Percentiles rank a stretch among this genome's conserved stretches.
Evolutionary conservation across 73 alveolate genomes (phyloP).

Genomic region (Paramecium sonneborni): DNA sequence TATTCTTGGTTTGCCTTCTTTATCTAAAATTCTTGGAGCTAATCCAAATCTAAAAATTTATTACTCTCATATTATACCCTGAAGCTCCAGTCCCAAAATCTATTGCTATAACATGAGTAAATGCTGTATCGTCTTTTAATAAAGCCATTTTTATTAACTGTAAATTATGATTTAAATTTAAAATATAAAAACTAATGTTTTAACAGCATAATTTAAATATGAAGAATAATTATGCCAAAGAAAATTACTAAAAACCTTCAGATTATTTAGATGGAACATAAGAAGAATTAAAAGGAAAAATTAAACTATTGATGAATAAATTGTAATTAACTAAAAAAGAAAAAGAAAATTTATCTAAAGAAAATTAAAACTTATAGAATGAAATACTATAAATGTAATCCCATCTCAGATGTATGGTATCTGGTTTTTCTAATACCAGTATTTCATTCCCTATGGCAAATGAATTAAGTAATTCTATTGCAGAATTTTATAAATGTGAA

Average conservation of each 20-base stretch:
- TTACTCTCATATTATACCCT: constrained; percentile 76
- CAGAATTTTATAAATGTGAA: constrained; percentile 92
- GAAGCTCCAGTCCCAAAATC: constrained; percentile 99
- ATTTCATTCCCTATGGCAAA: constrained; percentile 92
- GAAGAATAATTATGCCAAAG: constrained; percentile 50
- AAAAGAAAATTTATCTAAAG: constrained; percentile 80
- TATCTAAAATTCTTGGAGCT: constrained; percentile 92
- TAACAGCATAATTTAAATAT: constrained; percentile 36
- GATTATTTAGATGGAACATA: constrained; percentile 58
- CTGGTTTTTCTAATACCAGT: constrained; percentile 93
- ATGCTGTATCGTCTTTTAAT: constrained; percentile 94
- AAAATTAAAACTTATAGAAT: constrained; percentile 83
- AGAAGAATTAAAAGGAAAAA: constrained; percentile 67
- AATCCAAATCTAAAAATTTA: constrained; percentile 74
- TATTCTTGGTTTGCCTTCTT: constrained; percentile 92
- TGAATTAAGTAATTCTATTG: constrained; percentile 85
- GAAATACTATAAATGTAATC: constrained; percentile 88
- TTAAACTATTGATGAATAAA: constrained; percentile 85
- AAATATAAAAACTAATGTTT: background rate
- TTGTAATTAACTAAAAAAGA: constrained; percentile 85
- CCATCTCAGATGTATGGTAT: constrained; percentile 93
- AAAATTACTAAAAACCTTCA: constrained; percentile 31
- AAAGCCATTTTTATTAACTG: constrained; percentile 81
- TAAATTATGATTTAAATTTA: constrained; percentile 48
- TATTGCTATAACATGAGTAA: constrained; percentile 97